Evolutionary conservation across 352 stramenopile species (phyloP).

Genomic region (Pythium inflatum): DNA sequence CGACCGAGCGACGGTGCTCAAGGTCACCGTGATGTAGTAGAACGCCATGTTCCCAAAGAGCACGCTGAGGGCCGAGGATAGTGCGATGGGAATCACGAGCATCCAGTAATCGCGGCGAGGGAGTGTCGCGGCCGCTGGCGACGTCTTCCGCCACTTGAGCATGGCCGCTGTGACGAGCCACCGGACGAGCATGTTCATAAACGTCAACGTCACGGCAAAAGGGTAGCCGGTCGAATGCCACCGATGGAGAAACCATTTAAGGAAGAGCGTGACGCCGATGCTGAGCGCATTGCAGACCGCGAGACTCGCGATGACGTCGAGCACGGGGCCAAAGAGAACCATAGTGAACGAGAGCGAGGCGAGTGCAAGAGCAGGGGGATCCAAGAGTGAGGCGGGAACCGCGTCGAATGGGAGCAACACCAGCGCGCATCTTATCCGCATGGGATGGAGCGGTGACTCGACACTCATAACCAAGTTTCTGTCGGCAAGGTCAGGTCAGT

Average conservation of each 20-base stretch:
- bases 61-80: conserved; percentile 81
- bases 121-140: too few relatives aligned
- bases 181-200: conserved; percentile 82
- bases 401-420: too few relatives aligned
- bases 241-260: conserved; percentile 82
- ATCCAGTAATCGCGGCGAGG: conserved; percentile 55
- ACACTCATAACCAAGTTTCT: too few relatives aligned
- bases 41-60: conserved; percentile 80
- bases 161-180: conserved; percentile 74
- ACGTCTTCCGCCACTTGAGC: conserved; percentile 54
- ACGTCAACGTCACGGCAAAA: conserved; percentile 81
- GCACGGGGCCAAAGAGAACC: too few relatives aligned
- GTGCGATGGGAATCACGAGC: conserved; percentile 71
- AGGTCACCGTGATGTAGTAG: conserved; percentile 82
- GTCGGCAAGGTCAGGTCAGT: too few relatives aligned
- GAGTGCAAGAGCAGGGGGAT: too few relatives aligned
- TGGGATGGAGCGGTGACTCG: too few relatives aligned
- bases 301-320: too few relatives aligned
- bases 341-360: too few relatives aligned
- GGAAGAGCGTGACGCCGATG: conserved; percentile 87
- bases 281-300: conserved; percentile 80
- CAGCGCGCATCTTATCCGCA: too few relatives aligned
- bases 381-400: too few relatives aligned
- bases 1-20: conserved; percentile 86
- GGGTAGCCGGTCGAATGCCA: conserved; percentile 71